Evolutionary conservation across 139 green algal species (phyloP).

Genomic region (Diplosphaera chodatii): DNA sequence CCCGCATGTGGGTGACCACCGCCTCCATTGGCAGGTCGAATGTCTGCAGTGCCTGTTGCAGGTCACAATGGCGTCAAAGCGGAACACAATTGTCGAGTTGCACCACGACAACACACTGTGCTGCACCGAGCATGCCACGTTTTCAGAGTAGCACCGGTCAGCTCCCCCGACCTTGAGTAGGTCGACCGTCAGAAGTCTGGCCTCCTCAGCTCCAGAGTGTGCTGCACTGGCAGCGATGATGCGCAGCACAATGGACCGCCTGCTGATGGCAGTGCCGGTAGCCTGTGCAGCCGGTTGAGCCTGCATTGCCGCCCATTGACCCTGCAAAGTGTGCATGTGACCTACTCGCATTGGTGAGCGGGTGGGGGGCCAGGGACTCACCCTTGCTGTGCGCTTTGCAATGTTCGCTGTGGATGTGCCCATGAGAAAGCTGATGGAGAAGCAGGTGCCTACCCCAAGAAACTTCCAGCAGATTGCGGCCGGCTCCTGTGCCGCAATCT

Average conservation of each 20-base stretch:
- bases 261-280: constrained; percentile 3
- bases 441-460: constrained; percentile 53
- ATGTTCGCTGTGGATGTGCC: no score
- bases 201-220: constrained; percentile 47
- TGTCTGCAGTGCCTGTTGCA: constrained; percentile 35
- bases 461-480: constrained; percentile 65
- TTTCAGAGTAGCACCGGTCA: no score
- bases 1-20: constrained; percentile 49
- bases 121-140: no score
- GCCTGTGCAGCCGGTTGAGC: neutral
- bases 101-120: no score
- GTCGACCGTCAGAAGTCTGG: constrained; percentile 34
- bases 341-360: no score
- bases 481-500: constrained; percentile 48
- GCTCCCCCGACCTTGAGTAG: constrained; percentile 43
- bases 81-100: no score
- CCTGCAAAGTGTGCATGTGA: neutral
- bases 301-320: neutral
- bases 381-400: no score
- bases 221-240: constrained; percentile 54
- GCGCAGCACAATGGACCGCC: constrained; percentile 45
- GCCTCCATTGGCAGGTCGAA: constrained; percentile 47
- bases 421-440: no score
- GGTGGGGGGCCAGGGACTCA: no score
- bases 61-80: neutral